These are phyloP conservation scores for Wickerhamomyces chaumierensis DNA, from an alignment of 805 yeast species.

Conservation along the genomic window DNA sequence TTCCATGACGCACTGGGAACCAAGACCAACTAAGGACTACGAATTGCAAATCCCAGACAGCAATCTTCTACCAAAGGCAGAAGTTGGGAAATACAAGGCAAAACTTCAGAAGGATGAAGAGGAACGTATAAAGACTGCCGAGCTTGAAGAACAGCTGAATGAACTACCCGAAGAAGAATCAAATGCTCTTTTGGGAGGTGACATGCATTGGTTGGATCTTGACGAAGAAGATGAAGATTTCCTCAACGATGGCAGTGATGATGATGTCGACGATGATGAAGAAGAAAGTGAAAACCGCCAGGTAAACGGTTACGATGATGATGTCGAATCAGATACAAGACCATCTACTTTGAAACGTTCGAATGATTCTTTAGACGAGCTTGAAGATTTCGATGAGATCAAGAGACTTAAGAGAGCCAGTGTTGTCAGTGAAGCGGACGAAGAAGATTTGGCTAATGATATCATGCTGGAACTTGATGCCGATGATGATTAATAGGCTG, in stretches of 20 bases:
- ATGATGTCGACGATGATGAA: conserved; percentile 11
- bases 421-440: conserved; percentile 15
- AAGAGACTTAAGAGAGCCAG: conserved; percentile 14
- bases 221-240: conserved; percentile 46
- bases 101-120: conserved; percentile 22
- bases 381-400: conserved; percentile 15
- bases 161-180: conserved; percentile 23
- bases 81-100: conserved; percentile 19
- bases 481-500: conserved; percentile 4
- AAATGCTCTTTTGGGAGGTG: conserved; percentile 25
- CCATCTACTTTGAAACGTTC: background rate
- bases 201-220: conserved; percentile 18
- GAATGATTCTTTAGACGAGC: conserved; percentile 13
- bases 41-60: conserved; percentile 40
- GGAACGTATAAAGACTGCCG: conserved; percentile 19
- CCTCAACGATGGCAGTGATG: conserved; percentile 11
- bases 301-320: background rate
- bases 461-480: conserved; percentile 19
- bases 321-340: conserved; percentile 4
- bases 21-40: conserved; percentile 47
- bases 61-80: conserved; percentile 32
- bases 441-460: conserved; percentile 22
- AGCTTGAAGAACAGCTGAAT: conserved; percentile 23
- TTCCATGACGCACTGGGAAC: conserved; percentile 69
- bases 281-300: conserved; percentile 5